Evolutionary conservation across 78 protist genomes (phyloP).

Genomic region (Dictyostelium purpureum): DNA sequence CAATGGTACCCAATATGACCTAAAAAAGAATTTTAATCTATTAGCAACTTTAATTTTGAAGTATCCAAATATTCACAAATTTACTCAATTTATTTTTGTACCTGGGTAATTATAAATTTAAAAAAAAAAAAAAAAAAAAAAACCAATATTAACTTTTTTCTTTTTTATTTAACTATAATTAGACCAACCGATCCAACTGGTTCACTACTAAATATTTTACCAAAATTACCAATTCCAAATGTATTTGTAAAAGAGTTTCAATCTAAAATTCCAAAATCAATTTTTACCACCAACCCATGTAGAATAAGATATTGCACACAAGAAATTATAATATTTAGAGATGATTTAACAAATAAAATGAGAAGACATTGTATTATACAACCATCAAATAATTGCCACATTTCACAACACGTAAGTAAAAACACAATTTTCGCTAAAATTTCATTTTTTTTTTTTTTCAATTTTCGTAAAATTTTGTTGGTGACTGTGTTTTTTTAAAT

Average conservation of each 20-base stretch:
- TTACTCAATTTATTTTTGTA: slow-evolving; percentile 70
- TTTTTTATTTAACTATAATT: neutral
- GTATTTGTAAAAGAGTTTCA: slow-evolving; percentile 22
- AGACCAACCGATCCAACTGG: slow-evolving; percentile 56
- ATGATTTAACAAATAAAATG: slow-evolving; percentile 78
- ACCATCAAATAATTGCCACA: neutral
- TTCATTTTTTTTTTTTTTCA: neutral
- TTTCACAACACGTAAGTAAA: slow-evolving; percentile 45
- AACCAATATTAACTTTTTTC: neutral
- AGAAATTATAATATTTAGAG: slow-evolving; percentile 81
- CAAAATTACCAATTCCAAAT: slow-evolving; percentile 51
- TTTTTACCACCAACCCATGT: slow-evolving; percentile 80
- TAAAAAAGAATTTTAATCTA: slow-evolving; percentile 18
- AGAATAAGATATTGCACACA: slow-evolving; percentile 79
- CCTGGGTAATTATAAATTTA: slow-evolving; percentile 52
- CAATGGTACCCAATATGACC: slow-evolving; percentile 26
- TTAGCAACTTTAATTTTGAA: slow-evolving; percentile 9
- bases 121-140: too few species aligned
- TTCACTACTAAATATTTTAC: slow-evolving; percentile 57
- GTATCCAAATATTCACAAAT: neutral
- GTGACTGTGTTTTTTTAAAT: too few species aligned
- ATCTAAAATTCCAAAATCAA: neutral
- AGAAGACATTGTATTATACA: slow-evolving; percentile 75
- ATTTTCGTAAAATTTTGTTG: too few species aligned
- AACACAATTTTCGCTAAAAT: neutral